These are phyloP conservation scores for Prunus davidiana DNA, from an alignment of 306 rosid genomes.

Conservation along the genomic window DNA sequence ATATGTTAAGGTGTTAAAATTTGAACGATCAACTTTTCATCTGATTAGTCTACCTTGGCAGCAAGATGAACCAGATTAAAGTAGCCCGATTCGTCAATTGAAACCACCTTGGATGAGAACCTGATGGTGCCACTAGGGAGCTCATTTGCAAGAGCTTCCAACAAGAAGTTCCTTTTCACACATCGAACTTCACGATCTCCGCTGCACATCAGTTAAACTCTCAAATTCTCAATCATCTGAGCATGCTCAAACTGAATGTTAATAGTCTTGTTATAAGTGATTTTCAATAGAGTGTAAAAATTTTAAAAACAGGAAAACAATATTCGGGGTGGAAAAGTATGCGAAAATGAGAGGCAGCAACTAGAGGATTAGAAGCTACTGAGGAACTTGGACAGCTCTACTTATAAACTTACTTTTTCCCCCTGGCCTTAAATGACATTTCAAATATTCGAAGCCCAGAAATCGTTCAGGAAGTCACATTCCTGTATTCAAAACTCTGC, in stretches of 20 bases:
- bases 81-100: not conserved
- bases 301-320: not conserved
- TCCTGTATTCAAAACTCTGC: slow-evolving; percentile 32
- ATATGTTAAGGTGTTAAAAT: too few species aligned
- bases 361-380: too few species aligned
- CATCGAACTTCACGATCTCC: slow-evolving; percentile 36
- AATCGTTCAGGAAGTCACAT: slow-evolving; percentile 35
- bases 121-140: slow-evolving; percentile 56
- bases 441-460: slow-evolving; percentile 43
- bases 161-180: slow-evolving; percentile 31
- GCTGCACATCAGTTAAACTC: slow-evolving; percentile 5
- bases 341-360: not conserved
- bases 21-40: too few species aligned
- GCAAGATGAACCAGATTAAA: not conserved
- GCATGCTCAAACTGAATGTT: not conserved
- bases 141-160: slow-evolving; percentile 56
- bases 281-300: not conserved
- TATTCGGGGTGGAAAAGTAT: not conserved
- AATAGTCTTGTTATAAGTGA: not conserved
- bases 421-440: slow-evolving; percentile 21
- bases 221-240: not conserved
- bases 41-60: slow-evolving; percentile 37
- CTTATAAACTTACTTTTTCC: slow-evolving; percentile 42
- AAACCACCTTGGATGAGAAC: slow-evolving; percentile 12
- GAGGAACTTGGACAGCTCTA: too few species aligned